Conservation (phyloP, 768 basidiomycete species). For the Russula sp. region DNA sequence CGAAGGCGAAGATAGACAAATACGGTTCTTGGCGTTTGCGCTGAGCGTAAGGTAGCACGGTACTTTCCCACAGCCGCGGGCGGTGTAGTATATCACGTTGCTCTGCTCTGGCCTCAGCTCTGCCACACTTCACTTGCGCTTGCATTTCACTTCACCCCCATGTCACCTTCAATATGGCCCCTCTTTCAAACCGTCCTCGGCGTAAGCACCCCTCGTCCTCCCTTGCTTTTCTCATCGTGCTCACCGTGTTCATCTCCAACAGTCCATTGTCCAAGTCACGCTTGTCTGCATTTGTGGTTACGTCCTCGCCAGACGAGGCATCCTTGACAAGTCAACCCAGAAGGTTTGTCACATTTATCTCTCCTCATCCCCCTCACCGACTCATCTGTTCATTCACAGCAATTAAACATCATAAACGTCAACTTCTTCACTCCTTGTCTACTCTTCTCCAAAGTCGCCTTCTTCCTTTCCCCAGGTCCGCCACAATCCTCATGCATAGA, state of each 20-base stretch:
- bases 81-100: neutral
- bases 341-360: constrained; percentile 55
- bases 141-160: neutral
- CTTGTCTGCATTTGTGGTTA: constrained; percentile 82
- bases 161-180: constrained; percentile 38
- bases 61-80: too few relatives aligned
- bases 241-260: neutral
- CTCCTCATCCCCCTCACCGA: neutral
- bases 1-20: too few relatives aligned
- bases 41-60: too few relatives aligned
- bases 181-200: constrained; percentile 59
- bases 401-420: constrained; percentile 79
- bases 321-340: constrained; percentile 87
- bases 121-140: neutral
- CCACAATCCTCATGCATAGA: neutral
- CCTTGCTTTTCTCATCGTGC: neutral
- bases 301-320: constrained; percentile 69
- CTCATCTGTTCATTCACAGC: constrained; percentile 40
- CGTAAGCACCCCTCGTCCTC: constrained; percentile 37
- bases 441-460: constrained; percentile 93
- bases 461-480: constrained; percentile 70
- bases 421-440: constrained; percentile 87
- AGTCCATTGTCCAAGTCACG: constrained; percentile 91
- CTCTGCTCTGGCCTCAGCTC: neutral
- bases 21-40: too few relatives aligned